These are phyloP conservation scores for Verticillium longisporum DNA, from an alignment of 2,329 filamentous ascomycete species.

Conservation along the genomic window DNA sequence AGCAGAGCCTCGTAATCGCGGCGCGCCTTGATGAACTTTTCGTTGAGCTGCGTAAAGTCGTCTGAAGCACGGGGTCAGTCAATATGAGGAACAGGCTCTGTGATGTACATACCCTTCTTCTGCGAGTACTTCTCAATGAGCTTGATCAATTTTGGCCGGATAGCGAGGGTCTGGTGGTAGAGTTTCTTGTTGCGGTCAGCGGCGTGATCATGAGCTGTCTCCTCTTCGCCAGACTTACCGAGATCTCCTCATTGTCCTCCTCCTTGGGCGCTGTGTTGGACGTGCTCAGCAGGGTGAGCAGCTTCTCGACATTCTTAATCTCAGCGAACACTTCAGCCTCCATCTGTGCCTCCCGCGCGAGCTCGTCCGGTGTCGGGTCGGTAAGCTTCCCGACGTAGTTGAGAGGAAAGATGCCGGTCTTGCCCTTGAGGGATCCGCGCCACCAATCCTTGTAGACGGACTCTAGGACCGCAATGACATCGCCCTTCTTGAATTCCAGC, in stretches of 20 bases:
- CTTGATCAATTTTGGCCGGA: constrained; percentile 94
- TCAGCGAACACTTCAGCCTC: constrained; percentile 65
- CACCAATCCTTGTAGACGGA: constrained; percentile 99
- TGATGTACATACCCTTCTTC: constrained; percentile 68
- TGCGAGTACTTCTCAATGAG: constrained; percentile 98
- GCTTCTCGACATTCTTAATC: constrained; percentile 58
- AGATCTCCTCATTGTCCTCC: constrained; percentile 96
- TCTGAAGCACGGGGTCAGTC: constrained; percentile 44
- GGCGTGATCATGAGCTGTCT: background rate
- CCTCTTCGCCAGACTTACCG: constrained; percentile 40
- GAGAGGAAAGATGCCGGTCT: constrained; percentile 95
- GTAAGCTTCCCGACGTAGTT: constrained; percentile 98
- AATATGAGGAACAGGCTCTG: constrained; percentile 5
- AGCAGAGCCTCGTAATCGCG: constrained; percentile 94
- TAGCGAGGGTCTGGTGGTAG: constrained; percentile 91
- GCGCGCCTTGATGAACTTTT: constrained; percentile 98
- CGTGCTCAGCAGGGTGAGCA: constrained; percentile 86
- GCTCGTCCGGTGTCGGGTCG: constrained; percentile 87
- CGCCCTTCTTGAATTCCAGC: constrained; percentile 91
- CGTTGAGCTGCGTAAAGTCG: constrained; percentile 96
- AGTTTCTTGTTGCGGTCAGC: constrained; percentile 47
- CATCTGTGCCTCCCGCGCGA: constrained; percentile 94
- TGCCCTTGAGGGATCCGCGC: constrained; percentile 89
- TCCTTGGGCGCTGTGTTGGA: constrained; percentile 72
- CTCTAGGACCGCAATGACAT: constrained; percentile 94